Base-by-base conservation (phyloP, 169 alveolate species). In the Plasmodium cynomolgi region DNA sequence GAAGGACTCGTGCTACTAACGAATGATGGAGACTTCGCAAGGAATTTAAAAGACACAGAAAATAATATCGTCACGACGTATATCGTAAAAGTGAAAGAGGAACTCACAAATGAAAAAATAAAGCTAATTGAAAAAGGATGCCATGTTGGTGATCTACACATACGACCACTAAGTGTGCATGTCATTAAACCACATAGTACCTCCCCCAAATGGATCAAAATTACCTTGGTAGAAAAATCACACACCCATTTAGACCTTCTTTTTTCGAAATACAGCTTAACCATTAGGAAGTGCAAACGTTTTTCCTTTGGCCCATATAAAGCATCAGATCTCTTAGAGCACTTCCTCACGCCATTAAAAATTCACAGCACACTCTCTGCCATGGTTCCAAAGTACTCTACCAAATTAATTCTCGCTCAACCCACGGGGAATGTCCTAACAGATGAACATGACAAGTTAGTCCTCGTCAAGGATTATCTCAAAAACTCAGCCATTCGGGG, bases 1-100 rank as follows among this genome's bases (percentile, higher is more conserved):
- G 94, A 88, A 88, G 94, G 94, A 34, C 15, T 88, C 3, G 73
- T 88, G 47, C 34, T 88, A 39, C 33, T 88, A 41, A 88, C 94
- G 23, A 88, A 88, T 79, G 94, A 88, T 79, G 94, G 94, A 15
- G 94, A 88, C 47, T 80, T 88, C 81, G 94, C 94, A 88, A 62
- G 47, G 2, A 88, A 73, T 41, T 88, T 88, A 80, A 88, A 58
- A 88, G 75, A 80, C 34, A n/a, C 47, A 79, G n/a, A 88, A 8
- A 88, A 88, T 41, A 88, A 88, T 29, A 88, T 88, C 33, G 34
- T 88, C 56, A 88, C 94, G 11, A 79, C 94, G 17, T 88, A 88
- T n/a, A 23, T 88, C 15, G 72, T 88, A 88, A 88, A 88, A 79
- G 83, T 62, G 33, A 84, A 88, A 62, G 94, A 80, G 9, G 77